Evolutionary conservation across 768 basidiomycete species (phyloP), one percentile per base, ranked within the genome.

Genomic region (Tulasnella sp.): DNA sequence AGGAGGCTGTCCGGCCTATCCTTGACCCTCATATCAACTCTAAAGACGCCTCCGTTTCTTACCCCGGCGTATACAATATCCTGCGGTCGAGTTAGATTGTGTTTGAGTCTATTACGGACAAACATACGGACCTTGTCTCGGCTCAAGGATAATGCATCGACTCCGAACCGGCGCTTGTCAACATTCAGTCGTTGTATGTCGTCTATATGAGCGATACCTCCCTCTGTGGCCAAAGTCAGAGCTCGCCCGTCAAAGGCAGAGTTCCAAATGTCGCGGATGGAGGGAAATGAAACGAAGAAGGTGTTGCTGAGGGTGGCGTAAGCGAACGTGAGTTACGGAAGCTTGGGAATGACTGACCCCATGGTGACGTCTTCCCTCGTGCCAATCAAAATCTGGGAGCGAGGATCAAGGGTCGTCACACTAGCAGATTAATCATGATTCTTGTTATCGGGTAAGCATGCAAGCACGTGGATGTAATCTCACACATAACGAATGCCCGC

Each of bases 221-320:
- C 42, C 38, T 76, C 67, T 8, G 67, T 76, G 12, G 67, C 75
- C n/a, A 76, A 40, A 12, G 67, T 40, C 15, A 76, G 36, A 29
- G 75, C 22, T 14, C 34, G 29, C 42, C 75, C 75, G 31, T 76
- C 75, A 34, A 76, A 76, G 19, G 69, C 31, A 25, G 75, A 76
- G 31, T 68, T 52, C 75, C 75, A 76, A 40, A 76, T 69, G 40
- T 76, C 75, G 22, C 49, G 64, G 19, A 76, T 38, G 19, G 34
- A 25, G 14, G 38, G 67, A 4, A 67, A 68, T 17, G 75, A 69
- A 42, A 76, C 36, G 29, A 76, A 36, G 31, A 42, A 76, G 15
- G 64, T 69, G 29, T 38, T 67, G 29, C 49, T 67, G 25, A 54
- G n/a, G 22, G 11, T 38, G 69, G 9, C 36, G 36, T 70, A 19